Conservation (phyloP, 2,329 filamentous ascomycete genomes). For the Pseudocercospora fijiensis region DNA sequence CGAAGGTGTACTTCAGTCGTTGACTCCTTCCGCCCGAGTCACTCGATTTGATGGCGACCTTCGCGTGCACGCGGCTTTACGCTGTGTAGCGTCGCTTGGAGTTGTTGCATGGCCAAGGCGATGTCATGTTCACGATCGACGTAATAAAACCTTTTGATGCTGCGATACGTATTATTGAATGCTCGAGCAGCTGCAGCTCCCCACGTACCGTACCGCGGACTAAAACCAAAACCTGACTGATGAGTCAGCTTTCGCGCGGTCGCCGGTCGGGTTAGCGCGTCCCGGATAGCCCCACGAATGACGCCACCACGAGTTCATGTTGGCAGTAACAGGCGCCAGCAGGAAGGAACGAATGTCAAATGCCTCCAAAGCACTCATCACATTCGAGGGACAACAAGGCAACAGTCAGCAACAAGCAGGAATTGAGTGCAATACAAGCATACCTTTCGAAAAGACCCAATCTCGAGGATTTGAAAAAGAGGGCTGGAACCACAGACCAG, state of each 20-base stretch:
- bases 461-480: not conserved
- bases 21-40: not conserved
- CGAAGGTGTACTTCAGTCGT: not conserved
- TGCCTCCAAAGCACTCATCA: not conserved
- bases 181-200: not conserved
- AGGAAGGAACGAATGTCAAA: not conserved
- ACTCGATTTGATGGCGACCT: not conserved
- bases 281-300: not conserved
- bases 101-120: not conserved
- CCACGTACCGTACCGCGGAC: not conserved
- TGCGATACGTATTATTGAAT: not conserved
- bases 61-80: not conserved
- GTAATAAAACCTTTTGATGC: not conserved
- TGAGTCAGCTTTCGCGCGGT: too few relatives aligned
- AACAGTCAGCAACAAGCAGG: not conserved
- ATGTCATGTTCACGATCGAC: not conserved
- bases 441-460: not conserved
- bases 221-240: too few relatives aligned
- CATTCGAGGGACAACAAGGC: not conserved
- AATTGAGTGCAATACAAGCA: slow-evolving; percentile 1
- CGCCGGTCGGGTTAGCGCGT: too few relatives aligned
- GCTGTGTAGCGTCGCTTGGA: not conserved
- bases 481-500: not conserved
- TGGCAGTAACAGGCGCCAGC: not conserved
- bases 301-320: not conserved